Conservation (phyloP, 2,329 filamentous ascomycete species). For the Apiospora koreana region DNA sequence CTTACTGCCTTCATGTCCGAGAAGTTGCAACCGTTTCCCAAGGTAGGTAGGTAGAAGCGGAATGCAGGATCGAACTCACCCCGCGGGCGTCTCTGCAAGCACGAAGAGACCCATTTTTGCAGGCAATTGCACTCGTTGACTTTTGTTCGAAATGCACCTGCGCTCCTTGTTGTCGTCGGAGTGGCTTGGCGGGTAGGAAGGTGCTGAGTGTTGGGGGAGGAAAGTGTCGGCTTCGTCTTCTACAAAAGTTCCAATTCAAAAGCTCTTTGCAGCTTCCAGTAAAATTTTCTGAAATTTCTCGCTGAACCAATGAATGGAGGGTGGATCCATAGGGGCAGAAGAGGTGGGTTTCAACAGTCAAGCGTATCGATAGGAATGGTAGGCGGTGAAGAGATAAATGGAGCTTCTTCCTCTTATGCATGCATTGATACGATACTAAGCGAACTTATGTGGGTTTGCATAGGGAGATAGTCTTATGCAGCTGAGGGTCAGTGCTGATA, state of each 20-base stretch:
- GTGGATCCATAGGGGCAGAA: slow-evolving; percentile 6
- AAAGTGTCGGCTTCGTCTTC: neutral
- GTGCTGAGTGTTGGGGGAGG: slow-evolving; percentile 5
- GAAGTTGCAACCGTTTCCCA: slow-evolving; percentile 15
- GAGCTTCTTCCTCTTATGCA: neutral
- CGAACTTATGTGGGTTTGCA: neutral
- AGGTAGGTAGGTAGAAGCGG: neutral
- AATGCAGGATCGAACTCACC: slow-evolving; percentile 48
- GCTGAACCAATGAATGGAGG: slow-evolving; percentile 2
- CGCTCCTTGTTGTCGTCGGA: neutral
- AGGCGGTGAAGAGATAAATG: neutral
- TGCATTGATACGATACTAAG: neutral
- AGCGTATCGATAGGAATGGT: neutral
- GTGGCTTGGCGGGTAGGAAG: neutral
- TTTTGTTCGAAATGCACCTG: neutral
- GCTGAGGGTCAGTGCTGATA: neutral
- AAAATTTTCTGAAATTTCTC: slow-evolving; percentile 8
- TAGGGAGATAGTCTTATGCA: neutral
- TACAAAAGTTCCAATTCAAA: slow-evolving; percentile 10
- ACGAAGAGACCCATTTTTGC: slow-evolving; percentile 84
- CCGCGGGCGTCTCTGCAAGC: slow-evolving; percentile 88
- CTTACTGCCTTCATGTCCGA: slow-evolving; percentile 9
- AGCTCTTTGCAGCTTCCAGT: slow-evolving; percentile 9
- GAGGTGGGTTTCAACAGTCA: neutral
- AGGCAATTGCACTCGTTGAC: slow-evolving; percentile 18